Conservation (phyloP, 2,329 filamentous ascomycete species). For the Nemania sp. region DNA sequence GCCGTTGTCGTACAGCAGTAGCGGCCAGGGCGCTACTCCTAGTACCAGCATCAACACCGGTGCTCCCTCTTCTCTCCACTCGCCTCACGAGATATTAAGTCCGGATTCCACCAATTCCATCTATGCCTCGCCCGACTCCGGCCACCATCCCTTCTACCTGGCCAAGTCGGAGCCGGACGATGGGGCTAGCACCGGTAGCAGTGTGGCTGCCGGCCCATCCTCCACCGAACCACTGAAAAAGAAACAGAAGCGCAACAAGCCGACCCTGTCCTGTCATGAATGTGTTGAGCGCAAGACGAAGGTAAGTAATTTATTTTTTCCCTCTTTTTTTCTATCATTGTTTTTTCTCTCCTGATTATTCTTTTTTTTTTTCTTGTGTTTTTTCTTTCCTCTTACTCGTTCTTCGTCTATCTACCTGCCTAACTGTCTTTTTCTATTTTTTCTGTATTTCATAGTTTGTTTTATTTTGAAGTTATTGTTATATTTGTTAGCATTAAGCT, state of each 20-base stretch:
- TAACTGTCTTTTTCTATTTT: neutral
- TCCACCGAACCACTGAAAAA: slow-evolving; percentile 64
- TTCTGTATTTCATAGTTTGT: neutral
- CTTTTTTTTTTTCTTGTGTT: neutral
- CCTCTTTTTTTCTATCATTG: neutral
- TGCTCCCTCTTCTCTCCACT: slow-evolving; percentile 40
- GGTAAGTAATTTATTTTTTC: slow-evolving; percentile 58
- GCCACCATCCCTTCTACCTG: slow-evolving; percentile 43
- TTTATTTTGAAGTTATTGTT: neutral
- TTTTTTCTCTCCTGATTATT: no score
- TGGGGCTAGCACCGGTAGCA: slow-evolving; percentile 46
- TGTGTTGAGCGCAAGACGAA: slow-evolving; percentile 88
- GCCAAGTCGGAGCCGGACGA: slow-evolving; percentile 50
- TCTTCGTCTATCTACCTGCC: neutral
- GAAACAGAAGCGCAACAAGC: slow-evolving; percentile 88
- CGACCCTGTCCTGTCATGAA: slow-evolving; percentile 81
- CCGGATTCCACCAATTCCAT: slow-evolving; percentile 48
- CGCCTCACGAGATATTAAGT: slow-evolving; percentile 46
- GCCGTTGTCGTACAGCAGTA: slow-evolving; percentile 48
- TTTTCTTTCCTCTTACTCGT: neutral
- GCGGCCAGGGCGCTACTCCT: slow-evolving; percentile 41
- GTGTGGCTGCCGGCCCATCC: slow-evolving; percentile 42
- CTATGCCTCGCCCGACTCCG: slow-evolving; percentile 48
- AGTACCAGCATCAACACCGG: no score
- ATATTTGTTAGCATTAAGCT: neutral